Base-by-base conservation (phyloP, 805 yeast genomes). In the Pachysolen tannophilus region DNA sequence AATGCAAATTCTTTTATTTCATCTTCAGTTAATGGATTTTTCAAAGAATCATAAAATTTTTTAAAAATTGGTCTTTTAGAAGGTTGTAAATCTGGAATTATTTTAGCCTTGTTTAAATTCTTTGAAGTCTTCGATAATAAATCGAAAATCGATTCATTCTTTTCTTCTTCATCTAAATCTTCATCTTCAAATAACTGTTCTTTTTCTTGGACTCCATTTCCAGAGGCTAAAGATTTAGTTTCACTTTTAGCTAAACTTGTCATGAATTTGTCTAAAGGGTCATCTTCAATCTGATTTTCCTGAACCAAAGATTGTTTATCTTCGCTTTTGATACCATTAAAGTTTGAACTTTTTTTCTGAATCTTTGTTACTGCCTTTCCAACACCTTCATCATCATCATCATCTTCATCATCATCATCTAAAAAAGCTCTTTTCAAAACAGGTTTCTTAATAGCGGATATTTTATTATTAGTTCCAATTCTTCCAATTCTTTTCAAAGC, bases 1-100 rank as follows among this genome's bases (percentile, higher is more conserved):
- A 67, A 45, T 31, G 92, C 55, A 6, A 80, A 48, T 6, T 63
- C 65, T 2, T 65, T 66, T 1, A 80, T 75, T 33, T 83, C 87
- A 26, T 68, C 74, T 0, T 58, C 60, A 0, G 75, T 57, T 35
- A 82, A 51, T 26, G 78, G 80, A 3, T 60, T 66, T 1, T 82
- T 72, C 43, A 78, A 85, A 1, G 28, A 18, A 18, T 57, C 54
- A 49, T 82, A 85, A 46, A 87, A 81, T 8, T 56, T 44, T 50
- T 77, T 83, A 13, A 70, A 52, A 45, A 86, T 77, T 0, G 76
- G 69, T 20, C 61, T 69, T 32, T 52, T 48, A 27, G 65, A 49
- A 43, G 72, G 70, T 40, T 71, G 69, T 30, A 76, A 62, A 7
- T 55, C 45, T 13, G 74, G 62, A 26, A 79, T 57, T 23, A 65